These are phyloP conservation scores for Leptographium procerum DNA, from an alignment of 2,329 filamentous ascomycete species.

Conservation along the genomic window DNA sequence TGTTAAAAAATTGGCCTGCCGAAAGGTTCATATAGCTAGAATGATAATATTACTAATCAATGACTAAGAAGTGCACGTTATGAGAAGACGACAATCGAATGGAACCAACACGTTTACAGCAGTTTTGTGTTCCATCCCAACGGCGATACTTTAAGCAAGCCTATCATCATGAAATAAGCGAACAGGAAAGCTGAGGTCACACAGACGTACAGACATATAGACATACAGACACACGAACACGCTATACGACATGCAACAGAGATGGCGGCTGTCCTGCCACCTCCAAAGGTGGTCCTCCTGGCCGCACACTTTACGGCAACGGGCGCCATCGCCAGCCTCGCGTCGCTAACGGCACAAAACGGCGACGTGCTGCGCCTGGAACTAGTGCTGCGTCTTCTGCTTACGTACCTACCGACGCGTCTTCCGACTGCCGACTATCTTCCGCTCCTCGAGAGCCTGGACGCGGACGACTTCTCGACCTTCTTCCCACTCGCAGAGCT, in stretches of 20 bases:
- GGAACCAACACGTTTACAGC: too few relatives aligned
- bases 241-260: not conserved
- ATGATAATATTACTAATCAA: too few relatives aligned
- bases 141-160: too few relatives aligned
- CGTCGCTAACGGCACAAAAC: slow-evolving; percentile 45
- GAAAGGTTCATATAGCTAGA: slow-evolving; percentile 45
- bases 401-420: slow-evolving; percentile 68
- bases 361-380: slow-evolving; percentile 48
- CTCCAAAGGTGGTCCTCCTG: slow-evolving; percentile 60
- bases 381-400: slow-evolving; percentile 58
- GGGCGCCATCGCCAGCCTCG: slow-evolving; percentile 52
- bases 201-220: not conserved
- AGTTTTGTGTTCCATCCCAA: too few relatives aligned
- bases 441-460: slow-evolving; percentile 47
- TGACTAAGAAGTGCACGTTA: too few relatives aligned
- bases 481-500: slow-evolving; percentile 28
- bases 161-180: too few relatives aligned
- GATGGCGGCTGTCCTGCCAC: slow-evolving; percentile 30
- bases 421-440: slow-evolving; percentile 52
- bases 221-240: not conserved
- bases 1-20: slow-evolving; percentile 69
- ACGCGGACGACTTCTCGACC: slow-evolving; percentile 24
- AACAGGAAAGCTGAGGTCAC: slow-evolving; percentile 17
- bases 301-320: slow-evolving; percentile 59
- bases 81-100: too few relatives aligned